Evolutionary conservation across 163 green algal species (phyloP), one percentile per base, ranked within the genome.

Genomic region (Chlamydomonas reinhardtii): DNA sequence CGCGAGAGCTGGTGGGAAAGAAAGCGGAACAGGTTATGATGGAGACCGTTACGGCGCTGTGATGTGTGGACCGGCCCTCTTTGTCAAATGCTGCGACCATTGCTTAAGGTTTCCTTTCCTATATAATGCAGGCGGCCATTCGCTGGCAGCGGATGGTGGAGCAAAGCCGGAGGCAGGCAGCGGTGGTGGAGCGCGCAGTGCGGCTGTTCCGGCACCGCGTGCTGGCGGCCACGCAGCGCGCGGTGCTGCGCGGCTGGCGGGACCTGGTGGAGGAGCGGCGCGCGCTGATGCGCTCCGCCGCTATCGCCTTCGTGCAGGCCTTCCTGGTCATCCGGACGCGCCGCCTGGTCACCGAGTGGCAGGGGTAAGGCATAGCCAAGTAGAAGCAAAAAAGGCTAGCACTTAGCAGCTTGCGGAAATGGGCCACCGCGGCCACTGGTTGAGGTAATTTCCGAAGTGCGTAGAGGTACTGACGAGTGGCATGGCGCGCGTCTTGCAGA

Each of bases 171-270:
- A 71, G 88, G 25, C 88, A 89, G 68, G 32, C 43, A 31, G 82
- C 82, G 27, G 81, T 89, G 29, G 82, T 89, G 66, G 88, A 91
- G 35, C 76, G 88, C 4, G 88, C 88, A 2, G 82, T 91, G 71
- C 88, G 88, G 59, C 78, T 91, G 76, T 91, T 89, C 82, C 82
- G 71, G 14, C 88, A 89, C 72, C 72, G 88, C 31, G 88, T 91
- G 82, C 54, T 91, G 56, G 52, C 43, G 0, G 70, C 2, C 35
- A 84, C 71, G 19, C 82, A 87, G 76, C 62, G 88, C 16, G 76
- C 82, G 15, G 88, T 89, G 59, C 72, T 91, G 64, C 70, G 64
- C n/a, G 64, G 39, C 68, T 82, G 76, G 68, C 34, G 43, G 31
- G 31, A 29, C 1, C 25, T 20, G 22, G 74, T 79, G 66, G 76